These are phyloP conservation scores for Carex arenaria DNA, from an alignment of 202 grass and related monocot species.

Conservation along the genomic window DNA sequence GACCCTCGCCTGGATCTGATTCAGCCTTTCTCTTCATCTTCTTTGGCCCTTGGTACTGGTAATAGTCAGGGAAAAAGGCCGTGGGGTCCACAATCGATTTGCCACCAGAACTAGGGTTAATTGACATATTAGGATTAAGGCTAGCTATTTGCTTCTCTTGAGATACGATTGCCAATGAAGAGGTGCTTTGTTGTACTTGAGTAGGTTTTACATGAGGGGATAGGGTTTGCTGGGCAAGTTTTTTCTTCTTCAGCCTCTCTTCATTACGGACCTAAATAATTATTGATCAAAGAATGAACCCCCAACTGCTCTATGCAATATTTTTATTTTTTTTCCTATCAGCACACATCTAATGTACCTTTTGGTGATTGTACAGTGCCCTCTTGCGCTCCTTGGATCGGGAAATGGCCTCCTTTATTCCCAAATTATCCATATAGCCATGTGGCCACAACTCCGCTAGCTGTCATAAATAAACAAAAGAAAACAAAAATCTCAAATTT, in stretches of 20 bases:
- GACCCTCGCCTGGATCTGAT: constrained; percentile 36
- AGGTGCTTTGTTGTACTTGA: constrained; percentile 22
- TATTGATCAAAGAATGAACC: not conserved
- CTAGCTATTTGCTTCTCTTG: constrained; percentile 34
- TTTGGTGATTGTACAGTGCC: constrained; percentile 58
- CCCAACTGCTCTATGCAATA: not conserved
- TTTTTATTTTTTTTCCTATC: not conserved
- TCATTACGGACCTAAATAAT: constrained; percentile 56
- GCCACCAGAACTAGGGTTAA: constrained; percentile 7
- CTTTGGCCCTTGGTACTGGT: constrained; percentile 47
- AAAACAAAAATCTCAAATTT: not conserved
- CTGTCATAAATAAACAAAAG: constrained; percentile 36
- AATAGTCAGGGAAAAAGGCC: constrained; percentile 41
- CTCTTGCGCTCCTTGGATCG: constrained; percentile 83
- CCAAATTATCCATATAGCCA: constrained; percentile 96
- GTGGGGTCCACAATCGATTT: constrained; percentile 29
- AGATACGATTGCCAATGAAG: constrained; percentile 2
- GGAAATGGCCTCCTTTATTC: constrained; percentile 93
- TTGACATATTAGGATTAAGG: constrained; percentile 10
- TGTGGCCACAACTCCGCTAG: constrained; percentile 92
- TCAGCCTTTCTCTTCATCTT: constrained; percentile 70
- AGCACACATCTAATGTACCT: constrained; percentile 39
- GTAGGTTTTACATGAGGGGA: constrained; percentile 36
- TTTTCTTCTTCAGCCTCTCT: constrained; percentile 86
- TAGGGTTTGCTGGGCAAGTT: constrained; percentile 37